These are phyloP conservation scores for Apodospora peruviana DNA, from an alignment of 495 filamentous ascomycete genomes.

Conservation along the genomic window DNA sequence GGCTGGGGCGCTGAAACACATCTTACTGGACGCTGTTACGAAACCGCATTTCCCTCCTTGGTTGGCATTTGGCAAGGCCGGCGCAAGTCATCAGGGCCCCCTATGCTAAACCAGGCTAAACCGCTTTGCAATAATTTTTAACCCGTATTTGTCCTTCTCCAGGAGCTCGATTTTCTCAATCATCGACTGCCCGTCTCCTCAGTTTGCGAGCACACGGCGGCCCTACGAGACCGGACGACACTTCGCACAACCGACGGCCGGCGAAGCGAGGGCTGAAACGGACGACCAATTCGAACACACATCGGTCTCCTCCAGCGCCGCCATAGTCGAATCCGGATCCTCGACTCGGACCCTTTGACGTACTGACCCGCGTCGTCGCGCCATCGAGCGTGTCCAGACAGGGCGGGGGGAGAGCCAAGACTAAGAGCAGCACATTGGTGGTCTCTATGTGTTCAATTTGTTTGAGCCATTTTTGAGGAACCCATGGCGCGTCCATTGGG, in stretches of 20 bases:
- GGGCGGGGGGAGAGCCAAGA: too few relatives aligned
- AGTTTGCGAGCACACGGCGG: slow-evolving; percentile 9
- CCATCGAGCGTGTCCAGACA: too few relatives aligned
- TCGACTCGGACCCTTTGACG: too few relatives aligned
- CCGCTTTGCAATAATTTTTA: slow-evolving; percentile 16
- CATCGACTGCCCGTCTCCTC: neutral
- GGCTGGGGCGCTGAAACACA: neutral
- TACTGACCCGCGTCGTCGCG: too few relatives aligned
- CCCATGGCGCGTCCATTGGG: slow-evolving; percentile 49
- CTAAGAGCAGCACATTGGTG: too few relatives aligned
- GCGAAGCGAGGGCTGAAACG: too few relatives aligned
- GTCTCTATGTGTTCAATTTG: slow-evolving; percentile 20
- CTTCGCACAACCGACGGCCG: too few relatives aligned
- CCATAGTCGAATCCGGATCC: too few relatives aligned
- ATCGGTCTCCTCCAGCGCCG: too few relatives aligned
- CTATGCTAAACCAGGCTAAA: too few relatives aligned
- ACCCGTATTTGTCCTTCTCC: slow-evolving; percentile 19
- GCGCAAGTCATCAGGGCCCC: neutral
- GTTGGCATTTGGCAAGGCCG: neutral
- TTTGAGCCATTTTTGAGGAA: slow-evolving; percentile 11
- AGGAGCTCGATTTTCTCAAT: neutral
- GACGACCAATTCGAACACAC: too few relatives aligned
- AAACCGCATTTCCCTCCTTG: neutral
- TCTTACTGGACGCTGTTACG: neutral
- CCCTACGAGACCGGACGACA: neutral